Evolutionary conservation across 306 rosid species (phyloP).

Genomic region (Acacia melanoxylon): DNA sequence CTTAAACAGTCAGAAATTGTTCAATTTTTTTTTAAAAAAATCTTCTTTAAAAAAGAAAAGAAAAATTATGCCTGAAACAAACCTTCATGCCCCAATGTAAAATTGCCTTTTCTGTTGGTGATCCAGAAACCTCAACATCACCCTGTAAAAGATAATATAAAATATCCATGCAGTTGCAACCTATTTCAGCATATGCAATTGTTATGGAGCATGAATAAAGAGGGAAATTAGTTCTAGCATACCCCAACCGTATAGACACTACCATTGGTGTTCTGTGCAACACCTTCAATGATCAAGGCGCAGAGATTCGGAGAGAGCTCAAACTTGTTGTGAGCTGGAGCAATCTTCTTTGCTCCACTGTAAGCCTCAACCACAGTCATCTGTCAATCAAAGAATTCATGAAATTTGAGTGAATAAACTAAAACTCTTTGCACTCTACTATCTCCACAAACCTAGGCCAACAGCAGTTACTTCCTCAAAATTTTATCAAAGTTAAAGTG

Average conservation of each 20-base stretch:
- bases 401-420: neutral
- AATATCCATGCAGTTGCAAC: constrained; percentile 2
- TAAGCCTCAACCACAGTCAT: constrained; percentile 91
- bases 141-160: constrained; percentile 44
- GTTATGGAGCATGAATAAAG: neutral
- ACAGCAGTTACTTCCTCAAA: constrained; percentile 12
- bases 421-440: constrained; percentile 1
- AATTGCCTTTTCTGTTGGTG: constrained; percentile 97
- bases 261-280: constrained; percentile 83
- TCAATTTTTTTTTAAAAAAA: neutral
- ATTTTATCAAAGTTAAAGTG: neutral
- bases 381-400: constrained; percentile 41
- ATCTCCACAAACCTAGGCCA: constrained; percentile 8
- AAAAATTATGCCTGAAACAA: constrained; percentile 1
- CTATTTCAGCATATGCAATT: neutral
- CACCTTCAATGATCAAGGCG: constrained; percentile 71
- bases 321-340: constrained; percentile 51
- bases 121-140: constrained; percentile 82
- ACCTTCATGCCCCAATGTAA: constrained; percentile 80
- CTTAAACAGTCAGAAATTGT: constrained; percentile 10
- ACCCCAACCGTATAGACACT: constrained; percentile 80
- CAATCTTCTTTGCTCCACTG: constrained; percentile 65
- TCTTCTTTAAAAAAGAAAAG: neutral
- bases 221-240: constrained; percentile 24
- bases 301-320: constrained; percentile 51